Evolutionary conservation across 345 rosid genomes (phyloP), one percentile per base, ranked within the genome.

Genomic region (Noccaea caerulescens): DNA sequence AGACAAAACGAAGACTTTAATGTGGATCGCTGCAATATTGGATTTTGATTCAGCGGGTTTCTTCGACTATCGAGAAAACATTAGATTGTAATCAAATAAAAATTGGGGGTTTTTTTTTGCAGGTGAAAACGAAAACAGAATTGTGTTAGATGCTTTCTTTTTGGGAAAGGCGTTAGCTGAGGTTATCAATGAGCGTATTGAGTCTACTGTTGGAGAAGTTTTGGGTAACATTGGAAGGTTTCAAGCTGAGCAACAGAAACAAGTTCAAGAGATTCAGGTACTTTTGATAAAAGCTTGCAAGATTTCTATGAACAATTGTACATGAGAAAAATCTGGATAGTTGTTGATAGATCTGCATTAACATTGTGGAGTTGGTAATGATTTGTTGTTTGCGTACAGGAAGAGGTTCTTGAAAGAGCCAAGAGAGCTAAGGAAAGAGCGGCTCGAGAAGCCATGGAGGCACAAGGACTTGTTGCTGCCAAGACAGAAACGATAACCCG

Each of bases 101-200:
- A 14, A 46, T 23, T 23, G 18, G 6, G 57, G n/a, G 5, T 50
- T 71, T 56, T 14, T 59, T 68, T 18, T 34, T 69, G 76, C 72
- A 93, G 98, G 88, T 69, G 94, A 87, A 25, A 65, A 75, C 63
- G 97, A 86, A 14, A 88, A 87, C 77, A 82, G 62, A 59, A 79
- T 20, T 69, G 83, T 91, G 37, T 65, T 93, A 68, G 97, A 93
- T 81, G 98, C 97, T 0, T 93, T 93, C 80, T 93, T 90, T 86
- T 75, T 93, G 81, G 97, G 98, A 10, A 93, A 88, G 77, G 98
- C 96, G 78, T 54, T 93, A 46, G 98, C 92, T 14, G 98, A 93
- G 65, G 91, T 93, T 1, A 71, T 93, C 52, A 91, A 78, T 18
- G 97, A 93, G 84, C 82, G 96, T 10, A 33, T 93, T 25, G 97